Evolutionary conservation across 1,284 basidiomycete species (phyloP), one percentile per base, ranked within the genome.

Genomic region (Pseudozyma tsukubaensis): DNA sequence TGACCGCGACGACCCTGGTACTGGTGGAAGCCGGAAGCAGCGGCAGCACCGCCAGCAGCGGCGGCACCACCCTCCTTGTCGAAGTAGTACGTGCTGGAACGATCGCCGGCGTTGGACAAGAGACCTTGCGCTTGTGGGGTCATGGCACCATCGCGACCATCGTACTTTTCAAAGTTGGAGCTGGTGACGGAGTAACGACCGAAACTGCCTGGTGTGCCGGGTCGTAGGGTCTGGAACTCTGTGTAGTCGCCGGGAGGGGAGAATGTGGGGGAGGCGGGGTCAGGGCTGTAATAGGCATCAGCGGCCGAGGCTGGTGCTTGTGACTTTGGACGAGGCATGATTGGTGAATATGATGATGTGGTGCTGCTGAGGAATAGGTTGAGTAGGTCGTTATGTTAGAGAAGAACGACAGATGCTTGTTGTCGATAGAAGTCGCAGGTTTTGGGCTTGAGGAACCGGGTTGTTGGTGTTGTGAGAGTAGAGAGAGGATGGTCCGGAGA

Each of bases 11-110:
- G 59, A 18, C 66, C 72, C 9, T 59, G 51, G 47, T 73, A 73
- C 18, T 64, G 60, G 16, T 58, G 50, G 45, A 47, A 32, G 13
- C 49, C 32, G 21, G 14, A 45, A 8, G 37, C 56, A 32, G 52
- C 47, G 16, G 62, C 67, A 32, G 50, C 61, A 35, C 47, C 48
- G 1, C 40, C 72, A 18, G 54, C 57, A 42, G 59, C 51, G 37
- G 73, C 62, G 8, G 52, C 51, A 10, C 58, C 68, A 36, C 64
- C 75, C 16, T 77, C 65, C 60, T 78, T 78, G 55, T 70, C 55
- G 35, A 73, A 76, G 45, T 76, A 78, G 63, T 78, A 76, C 29
- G 76, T 69, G 60, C 65, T 68, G 35, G 56, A 59, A 3, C 51
- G 53, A 7, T 68, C 49, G 10, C 21, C 55, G 14, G 13, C 60